phyloP scores from a whole-genome alignment of 2,329 filamentous ascomycete genomes.

The Xylariaceae sp. region DNA sequence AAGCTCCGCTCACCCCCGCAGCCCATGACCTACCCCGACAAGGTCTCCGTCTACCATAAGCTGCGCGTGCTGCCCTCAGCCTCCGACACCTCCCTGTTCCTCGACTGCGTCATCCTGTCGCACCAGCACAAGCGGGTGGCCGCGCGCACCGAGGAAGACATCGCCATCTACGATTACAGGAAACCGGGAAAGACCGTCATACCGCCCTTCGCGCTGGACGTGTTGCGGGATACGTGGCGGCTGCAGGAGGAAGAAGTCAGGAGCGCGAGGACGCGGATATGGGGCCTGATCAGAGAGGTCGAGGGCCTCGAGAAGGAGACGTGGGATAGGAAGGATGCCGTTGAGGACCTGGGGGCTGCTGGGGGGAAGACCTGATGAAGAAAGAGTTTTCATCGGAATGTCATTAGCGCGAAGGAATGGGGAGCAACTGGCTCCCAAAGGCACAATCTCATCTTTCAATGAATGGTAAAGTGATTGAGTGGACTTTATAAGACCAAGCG shows the following conservation, averaged over 20 bases:
- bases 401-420: too few species aligned
- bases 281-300: constrained; percentile 60
- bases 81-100: constrained; percentile 53
- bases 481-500: too few species aligned
- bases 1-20: constrained; percentile 42
- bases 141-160: constrained; percentile 75
- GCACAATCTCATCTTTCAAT: too few species aligned
- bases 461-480: too few species aligned
- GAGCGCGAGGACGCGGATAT: constrained; percentile 56
- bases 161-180: constrained; percentile 77
- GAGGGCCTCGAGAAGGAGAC: constrained; percentile 68
- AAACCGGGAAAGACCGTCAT: constrained; percentile 59
- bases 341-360: constrained; percentile 66
- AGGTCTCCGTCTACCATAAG: constrained; percentile 82
- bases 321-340: constrained; percentile 73
- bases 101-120: constrained; percentile 70
- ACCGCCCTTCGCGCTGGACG: constrained; percentile 62
- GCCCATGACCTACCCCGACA: constrained; percentile 84
- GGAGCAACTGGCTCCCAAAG: too few species aligned
- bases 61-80: constrained; percentile 56
- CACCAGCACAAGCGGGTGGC: constrained; percentile 73
- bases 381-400: too few species aligned
- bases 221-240: constrained; percentile 61
- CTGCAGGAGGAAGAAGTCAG: constrained; percentile 63
- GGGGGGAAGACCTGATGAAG: constrained; percentile 1